Base-by-base conservation (phyloP, 208 protist genomes). In the Phytomonas francai region DNA sequence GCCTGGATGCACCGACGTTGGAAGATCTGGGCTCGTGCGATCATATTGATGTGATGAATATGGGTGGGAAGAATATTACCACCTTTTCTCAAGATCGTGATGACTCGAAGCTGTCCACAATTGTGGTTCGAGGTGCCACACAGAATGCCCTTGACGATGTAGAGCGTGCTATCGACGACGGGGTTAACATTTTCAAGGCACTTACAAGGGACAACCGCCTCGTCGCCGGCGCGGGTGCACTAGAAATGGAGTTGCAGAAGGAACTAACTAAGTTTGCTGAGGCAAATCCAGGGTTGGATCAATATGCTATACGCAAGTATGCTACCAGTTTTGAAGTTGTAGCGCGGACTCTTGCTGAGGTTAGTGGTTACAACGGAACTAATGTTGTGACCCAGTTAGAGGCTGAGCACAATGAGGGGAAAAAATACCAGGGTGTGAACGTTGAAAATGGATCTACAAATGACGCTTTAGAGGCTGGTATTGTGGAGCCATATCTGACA, bases 221-320 rank as follows among this genome's bases (percentile, higher is more conserved):
- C 25, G 84, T 99, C 22, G 86, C 98, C 56, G 98, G 99, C 71
- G 98, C 97, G 28, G 98, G 98, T 67, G 98, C 98, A 36, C 80
- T 92, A 29, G 98, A 99, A 80, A 98, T 99, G 77, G 98, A 98
- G 79, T 79, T 95, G 54, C 86, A 91, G 72, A 85, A 87, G 66
- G 77, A 93, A 63, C 76, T 97, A 36, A 88, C 79, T n/a, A 70
- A 73, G 30, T 95, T 84, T 74, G 91, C 90, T n/a, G 89, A 96
- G 68, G 80, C 85, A 34, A 96, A 91, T 69, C 87, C 91, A 29
- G 97, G 97, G 62, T 85, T 99, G 27, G 97, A 99, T 62, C 98
- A 99, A 89, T 99, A 99, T 74, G 95, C 98, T 22, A 97, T 99
- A 77, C 91, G 97, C 68, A 97, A 98, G 76, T 99, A 91, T 80